These are phyloP conservation scores for Cladosporium colombiae DNA, from an alignment of 2,329 filamentous ascomycete genomes.

Conservation along the genomic window DNA sequence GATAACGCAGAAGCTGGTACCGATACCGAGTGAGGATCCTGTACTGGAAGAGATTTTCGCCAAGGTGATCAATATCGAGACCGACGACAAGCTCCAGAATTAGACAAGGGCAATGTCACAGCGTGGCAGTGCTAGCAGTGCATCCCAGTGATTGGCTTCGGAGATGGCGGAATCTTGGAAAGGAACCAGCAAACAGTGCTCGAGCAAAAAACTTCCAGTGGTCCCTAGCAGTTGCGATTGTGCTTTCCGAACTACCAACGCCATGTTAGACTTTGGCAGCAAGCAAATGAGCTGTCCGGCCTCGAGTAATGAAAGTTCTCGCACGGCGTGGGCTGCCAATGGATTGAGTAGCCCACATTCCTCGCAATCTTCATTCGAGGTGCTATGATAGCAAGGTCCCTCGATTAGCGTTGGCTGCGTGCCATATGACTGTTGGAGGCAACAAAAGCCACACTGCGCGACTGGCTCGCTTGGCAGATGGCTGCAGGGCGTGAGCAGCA, in stretches of 20 bases:
- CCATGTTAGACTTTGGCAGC: neutral
- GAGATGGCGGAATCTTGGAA: neutral
- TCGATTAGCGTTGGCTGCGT: neutral
- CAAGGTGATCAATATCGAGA: neutral
- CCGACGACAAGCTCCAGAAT: neutral
- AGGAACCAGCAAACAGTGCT: neutral
- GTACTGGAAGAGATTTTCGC: slow-evolving; percentile 35
- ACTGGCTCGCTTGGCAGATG: neutral
- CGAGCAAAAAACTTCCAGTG: neutral
- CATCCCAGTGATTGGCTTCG: neutral
- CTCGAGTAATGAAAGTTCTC: neutral
- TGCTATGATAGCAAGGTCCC: neutral
- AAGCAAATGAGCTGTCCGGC: neutral
- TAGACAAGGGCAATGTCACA: neutral
- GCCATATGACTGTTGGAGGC: neutral
- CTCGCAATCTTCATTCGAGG: neutral
- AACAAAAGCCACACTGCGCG: neutral
- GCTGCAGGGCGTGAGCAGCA: neutral
- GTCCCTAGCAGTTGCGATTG: neutral
- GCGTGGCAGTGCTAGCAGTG: slow-evolving; percentile 1
- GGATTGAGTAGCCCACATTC: neutral
- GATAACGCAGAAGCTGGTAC: slow-evolving; percentile 24
- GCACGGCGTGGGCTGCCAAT: neutral
- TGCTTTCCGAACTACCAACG: neutral
- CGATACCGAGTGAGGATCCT: slow-evolving; percentile 30